phyloP scores from a whole-genome alignment of 2,329 filamentous ascomycete species.

The Sporothrix brasiliensis region DNA sequence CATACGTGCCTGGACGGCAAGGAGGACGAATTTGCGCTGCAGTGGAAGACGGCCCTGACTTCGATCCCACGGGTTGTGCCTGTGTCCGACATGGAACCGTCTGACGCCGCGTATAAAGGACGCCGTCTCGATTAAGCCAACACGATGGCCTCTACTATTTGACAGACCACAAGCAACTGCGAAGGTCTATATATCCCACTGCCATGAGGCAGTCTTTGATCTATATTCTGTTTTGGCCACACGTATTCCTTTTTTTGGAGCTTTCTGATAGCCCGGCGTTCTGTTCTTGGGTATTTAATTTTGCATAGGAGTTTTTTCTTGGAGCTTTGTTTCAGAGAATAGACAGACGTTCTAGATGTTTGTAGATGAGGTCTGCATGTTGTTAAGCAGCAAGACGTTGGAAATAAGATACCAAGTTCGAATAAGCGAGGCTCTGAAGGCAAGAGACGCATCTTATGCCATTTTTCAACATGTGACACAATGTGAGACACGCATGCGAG shows the following conservation, averaged over 20 bases:
- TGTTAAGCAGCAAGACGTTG: background rate
- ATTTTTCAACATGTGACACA: background rate
- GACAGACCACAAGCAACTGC: background rate
- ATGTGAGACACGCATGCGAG: background rate
- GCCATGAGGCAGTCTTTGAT: background rate
- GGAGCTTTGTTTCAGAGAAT: background rate
- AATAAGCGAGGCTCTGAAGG: no score
- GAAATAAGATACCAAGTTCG: background rate
- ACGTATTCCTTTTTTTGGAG: background rate
- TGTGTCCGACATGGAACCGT: conserved; percentile 34
- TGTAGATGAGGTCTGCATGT: background rate
- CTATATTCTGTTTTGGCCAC: background rate
- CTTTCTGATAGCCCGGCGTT: conserved; percentile 4
- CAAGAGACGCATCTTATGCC: background rate
- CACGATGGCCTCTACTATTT: background rate
- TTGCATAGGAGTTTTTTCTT: conserved; percentile 13
- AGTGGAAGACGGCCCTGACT: conserved; percentile 67
- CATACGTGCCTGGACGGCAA: conserved; percentile 73
- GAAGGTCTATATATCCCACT: background rate
- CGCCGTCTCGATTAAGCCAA: conserved; percentile 31
- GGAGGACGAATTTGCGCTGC: conserved; percentile 70
- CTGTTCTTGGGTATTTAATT: background rate
- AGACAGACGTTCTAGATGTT: background rate
- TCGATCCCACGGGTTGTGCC: conserved; percentile 55
- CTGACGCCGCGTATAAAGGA: conserved; percentile 37